Evolutionary conservation across 768 basidiomycete species (phyloP).

Genomic region (Antrodiella citrinella): DNA sequence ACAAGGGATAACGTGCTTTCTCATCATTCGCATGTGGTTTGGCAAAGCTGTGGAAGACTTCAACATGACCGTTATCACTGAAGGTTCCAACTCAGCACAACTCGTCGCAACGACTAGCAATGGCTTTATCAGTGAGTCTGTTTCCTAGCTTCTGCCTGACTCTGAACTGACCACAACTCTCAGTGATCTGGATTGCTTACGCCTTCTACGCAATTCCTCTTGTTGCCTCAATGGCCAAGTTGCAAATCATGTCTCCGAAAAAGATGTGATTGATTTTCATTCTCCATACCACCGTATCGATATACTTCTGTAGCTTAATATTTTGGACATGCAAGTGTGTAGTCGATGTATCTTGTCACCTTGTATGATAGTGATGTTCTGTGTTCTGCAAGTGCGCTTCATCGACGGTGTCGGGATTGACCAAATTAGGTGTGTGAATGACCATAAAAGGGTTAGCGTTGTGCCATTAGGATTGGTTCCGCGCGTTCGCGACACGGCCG

Average conservation of each 20-base stretch:
- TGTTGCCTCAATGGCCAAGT: slow-evolving; percentile 57
- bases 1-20: slow-evolving; percentile 58
- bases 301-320: neutral
- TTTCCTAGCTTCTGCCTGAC: slow-evolving; percentile 1
- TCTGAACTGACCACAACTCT: neutral
- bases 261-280: slow-evolving; percentile 20
- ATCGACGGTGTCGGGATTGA: too few relatives aligned
- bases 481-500: too few relatives aligned
- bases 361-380: too few relatives aligned
- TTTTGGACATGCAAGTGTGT: too few relatives aligned
- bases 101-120: slow-evolving; percentile 59
- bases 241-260: slow-evolving; percentile 42
- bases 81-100: slow-evolving; percentile 46
- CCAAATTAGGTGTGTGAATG: too few relatives aligned
- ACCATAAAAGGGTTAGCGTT: too few relatives aligned
- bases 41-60: slow-evolving; percentile 75
- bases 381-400: too few relatives aligned
- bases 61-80: slow-evolving; percentile 49
- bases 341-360: too few relatives aligned
- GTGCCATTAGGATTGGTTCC: too few relatives aligned
- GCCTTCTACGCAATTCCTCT: slow-evolving; percentile 68
- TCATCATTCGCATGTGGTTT: slow-evolving; percentile 74
- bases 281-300: neutral
- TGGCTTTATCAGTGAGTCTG: slow-evolving; percentile 62
- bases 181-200: slow-evolving; percentile 77